Evolutionary conservation across 768 basidiomycete species (phyloP).

Genomic region (Amanita thiersii): DNA sequence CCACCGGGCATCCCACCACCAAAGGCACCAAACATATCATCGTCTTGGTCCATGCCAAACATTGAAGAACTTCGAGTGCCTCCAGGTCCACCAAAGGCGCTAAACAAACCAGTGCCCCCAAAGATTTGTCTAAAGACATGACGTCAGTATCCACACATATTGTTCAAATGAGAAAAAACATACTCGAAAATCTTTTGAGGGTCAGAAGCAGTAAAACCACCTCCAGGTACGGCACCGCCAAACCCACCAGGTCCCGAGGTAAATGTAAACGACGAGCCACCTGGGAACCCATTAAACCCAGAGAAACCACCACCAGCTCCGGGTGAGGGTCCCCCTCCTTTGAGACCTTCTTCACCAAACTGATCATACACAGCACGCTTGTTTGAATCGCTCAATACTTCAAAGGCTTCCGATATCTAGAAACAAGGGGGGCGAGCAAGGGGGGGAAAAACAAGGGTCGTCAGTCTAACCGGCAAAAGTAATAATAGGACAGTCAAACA

Average conservation of each 20-base stretch:
- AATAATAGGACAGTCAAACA: background rate
- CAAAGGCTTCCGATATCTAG: slow-evolving; percentile 91
- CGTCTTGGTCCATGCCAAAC: slow-evolving; percentile 30
- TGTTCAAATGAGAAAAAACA: slow-evolving; percentile 21
- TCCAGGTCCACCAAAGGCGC: slow-evolving; percentile 25
- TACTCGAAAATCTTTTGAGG: slow-evolving; percentile 87
- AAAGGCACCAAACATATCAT: slow-evolving; percentile 34
- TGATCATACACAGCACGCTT: slow-evolving; percentile 87
- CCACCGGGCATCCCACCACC: slow-evolving; percentile 51
- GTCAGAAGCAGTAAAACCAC: slow-evolving; percentile 71
- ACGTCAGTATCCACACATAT: background rate
- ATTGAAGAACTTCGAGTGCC: slow-evolving; percentile 16
- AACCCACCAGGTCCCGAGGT: slow-evolving; percentile 41
- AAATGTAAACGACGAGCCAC: slow-evolving; percentile 49
- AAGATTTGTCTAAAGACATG: slow-evolving; percentile 49
- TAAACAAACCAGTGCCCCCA: slow-evolving; percentile 30
- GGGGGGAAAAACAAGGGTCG: background rate
- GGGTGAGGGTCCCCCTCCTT: slow-evolving; percentile 51
- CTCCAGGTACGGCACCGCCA: slow-evolving; percentile 20
- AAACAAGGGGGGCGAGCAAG: slow-evolving; percentile 2
- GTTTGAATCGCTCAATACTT: slow-evolving; percentile 84
- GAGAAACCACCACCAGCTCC: slow-evolving; percentile 42
- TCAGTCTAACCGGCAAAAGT: background rate
- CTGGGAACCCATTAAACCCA: slow-evolving; percentile 36
- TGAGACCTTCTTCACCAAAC: slow-evolving; percentile 92